A percentile compares a stretch with the other conserved stretches of the same genome.
These are phyloP conservation scores for Orbilia blumenaviensis DNA, from an alignment of 2,329 filamentous ascomycete species.

Conservation along the genomic window DNA sequence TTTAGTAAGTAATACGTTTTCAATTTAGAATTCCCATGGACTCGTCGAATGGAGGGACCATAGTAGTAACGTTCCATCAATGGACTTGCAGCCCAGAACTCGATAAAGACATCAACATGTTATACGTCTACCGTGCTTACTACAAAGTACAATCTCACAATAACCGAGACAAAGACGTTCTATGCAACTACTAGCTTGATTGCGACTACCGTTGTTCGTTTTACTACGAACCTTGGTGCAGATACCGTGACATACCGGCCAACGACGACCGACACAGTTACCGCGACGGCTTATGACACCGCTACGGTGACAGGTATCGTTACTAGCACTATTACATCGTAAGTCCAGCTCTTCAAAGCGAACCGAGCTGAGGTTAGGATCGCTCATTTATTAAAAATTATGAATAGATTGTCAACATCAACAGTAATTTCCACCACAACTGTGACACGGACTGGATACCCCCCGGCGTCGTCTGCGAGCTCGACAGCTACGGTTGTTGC, in stretches of 20 bases:
- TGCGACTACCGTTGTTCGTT: neutral
- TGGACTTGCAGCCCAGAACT: neutral
- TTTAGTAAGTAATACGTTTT: conserved; percentile 9
- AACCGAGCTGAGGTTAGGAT: no score
- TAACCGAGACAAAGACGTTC: neutral
- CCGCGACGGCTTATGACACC: neutral
- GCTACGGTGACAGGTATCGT: neutral
- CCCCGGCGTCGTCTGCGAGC: neutral
- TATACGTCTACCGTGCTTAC: neutral
- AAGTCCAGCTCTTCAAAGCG: neutral
- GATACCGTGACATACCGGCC: neutral
- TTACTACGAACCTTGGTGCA: neutral
- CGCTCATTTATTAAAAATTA: no score
- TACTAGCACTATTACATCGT: neutral
- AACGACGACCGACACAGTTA: neutral
- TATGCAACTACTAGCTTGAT: neutral
- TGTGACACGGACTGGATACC: neutral
- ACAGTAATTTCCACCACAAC: neutral
- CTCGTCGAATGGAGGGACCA: neutral
- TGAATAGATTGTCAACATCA: neutral
- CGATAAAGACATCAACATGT: conserved; percentile 1
- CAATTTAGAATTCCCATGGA: neutral
- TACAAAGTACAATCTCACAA: neutral
- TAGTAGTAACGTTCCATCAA: neutral
- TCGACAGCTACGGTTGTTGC: neutral